These are phyloP conservation scores for Calvatia gigantea DNA, from an alignment of 768 basidiomycete species.

Conservation along the genomic window DNA sequence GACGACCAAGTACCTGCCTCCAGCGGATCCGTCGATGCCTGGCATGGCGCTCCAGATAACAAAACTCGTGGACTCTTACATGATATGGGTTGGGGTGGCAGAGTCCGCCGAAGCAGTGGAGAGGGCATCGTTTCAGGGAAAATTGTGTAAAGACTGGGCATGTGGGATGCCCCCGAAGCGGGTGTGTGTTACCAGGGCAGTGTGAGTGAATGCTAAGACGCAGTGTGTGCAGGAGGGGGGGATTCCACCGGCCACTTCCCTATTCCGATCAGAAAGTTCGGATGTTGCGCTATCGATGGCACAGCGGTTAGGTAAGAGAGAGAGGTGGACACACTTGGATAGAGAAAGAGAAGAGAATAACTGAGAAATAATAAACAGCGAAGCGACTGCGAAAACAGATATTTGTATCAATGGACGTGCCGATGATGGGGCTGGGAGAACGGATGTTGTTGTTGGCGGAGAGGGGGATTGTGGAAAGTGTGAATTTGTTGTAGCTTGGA, in stretches of 20 bases:
- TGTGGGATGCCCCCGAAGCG: constrained; percentile 67
- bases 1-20: constrained; percentile 43
- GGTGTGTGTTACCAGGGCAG: constrained; percentile 25
- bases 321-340: constrained; percentile 10
- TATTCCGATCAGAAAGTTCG: constrained; percentile 59
- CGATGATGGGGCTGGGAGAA: constrained; percentile 42
- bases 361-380: constrained; percentile 38
- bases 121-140: constrained; percentile 50
- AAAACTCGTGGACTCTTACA: constrained; percentile 66
- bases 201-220: constrained; percentile 10
- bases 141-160: constrained; percentile 73
- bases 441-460: constrained; percentile 55
- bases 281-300: constrained; percentile 74
- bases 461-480: constrained; percentile 48
- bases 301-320: constrained; percentile 66
- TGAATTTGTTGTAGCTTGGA: no score
- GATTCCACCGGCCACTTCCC: constrained; percentile 49
- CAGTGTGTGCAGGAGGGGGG: constrained; percentile 26
- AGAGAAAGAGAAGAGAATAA: constrained; percentile 16
- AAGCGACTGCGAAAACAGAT: constrained; percentile 63
- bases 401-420: constrained; percentile 66
- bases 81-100: constrained; percentile 78
- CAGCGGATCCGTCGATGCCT: constrained; percentile 49
- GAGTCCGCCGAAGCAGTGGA: constrained; percentile 43
- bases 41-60: constrained; percentile 66